Percentiles rank a stretch among this genome's conserved stretches.
Conservation (phyloP, 352 stramenopile species). For the Pythium phragmitis region DNA sequence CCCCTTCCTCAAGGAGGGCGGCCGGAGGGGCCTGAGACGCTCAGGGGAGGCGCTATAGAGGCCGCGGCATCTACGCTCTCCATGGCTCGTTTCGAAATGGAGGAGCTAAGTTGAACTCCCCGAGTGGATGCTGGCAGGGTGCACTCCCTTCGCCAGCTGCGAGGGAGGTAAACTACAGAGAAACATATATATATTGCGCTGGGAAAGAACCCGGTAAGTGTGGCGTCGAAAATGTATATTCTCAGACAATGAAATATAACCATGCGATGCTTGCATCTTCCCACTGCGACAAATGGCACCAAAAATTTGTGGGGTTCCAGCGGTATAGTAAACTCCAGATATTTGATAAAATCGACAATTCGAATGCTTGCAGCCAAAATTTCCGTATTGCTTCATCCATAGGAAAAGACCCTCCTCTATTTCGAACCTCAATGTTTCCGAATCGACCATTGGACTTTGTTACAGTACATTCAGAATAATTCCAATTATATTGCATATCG, state of each 20-base stretch:
- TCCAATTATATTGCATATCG: too few species aligned
- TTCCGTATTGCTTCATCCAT: neutral
- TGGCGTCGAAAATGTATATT: slow-evolving; percentile 16
- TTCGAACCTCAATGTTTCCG: too few species aligned
- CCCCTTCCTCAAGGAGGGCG: neutral
- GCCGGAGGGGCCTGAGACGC: neutral
- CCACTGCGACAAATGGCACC: slow-evolving; percentile 14
- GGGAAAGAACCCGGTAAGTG: neutral
- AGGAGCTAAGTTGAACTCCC: slow-evolving; percentile 1
- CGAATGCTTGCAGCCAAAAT: neutral
- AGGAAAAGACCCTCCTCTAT: neutral
- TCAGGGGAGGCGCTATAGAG: neutral
- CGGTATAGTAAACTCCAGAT: slow-evolving; percentile 19
- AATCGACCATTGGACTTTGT: too few species aligned
- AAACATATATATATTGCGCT: slow-evolving; percentile 13
- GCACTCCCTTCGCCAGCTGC: slow-evolving; percentile 22
- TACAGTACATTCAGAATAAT: too few species aligned
- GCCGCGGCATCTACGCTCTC: neutral
- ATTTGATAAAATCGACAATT: neutral
- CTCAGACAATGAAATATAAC: neutral
- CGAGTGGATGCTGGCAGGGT: slow-evolving; percentile 15
- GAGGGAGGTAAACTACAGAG: slow-evolving; percentile 1
- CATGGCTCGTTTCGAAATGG: slow-evolving; percentile 17
- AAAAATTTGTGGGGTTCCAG: slow-evolving; percentile 2
- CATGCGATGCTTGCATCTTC: neutral